Conservation (phyloP, 495 filamentous ascomycete species). For the Cryomyces minteri region DNA sequence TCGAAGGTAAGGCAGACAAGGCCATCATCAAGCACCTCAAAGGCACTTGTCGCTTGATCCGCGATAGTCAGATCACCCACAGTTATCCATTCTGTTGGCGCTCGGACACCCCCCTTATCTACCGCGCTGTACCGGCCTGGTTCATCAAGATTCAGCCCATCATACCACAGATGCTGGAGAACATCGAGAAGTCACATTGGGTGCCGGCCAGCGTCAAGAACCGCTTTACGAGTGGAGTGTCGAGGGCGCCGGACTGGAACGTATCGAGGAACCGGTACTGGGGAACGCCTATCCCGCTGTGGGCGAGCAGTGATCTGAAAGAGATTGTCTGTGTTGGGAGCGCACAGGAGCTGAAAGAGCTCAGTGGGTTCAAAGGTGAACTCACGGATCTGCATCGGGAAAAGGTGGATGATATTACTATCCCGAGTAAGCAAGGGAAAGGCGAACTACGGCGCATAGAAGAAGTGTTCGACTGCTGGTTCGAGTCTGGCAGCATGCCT, state of each 20-base stretch:
- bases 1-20: constrained; percentile 49
- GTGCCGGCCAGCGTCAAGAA: constrained; percentile 88
- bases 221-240: constrained; percentile 72
- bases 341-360: constrained; percentile 63
- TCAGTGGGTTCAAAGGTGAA: constrained; percentile 73
- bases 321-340: constrained; percentile 82
- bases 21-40: constrained; percentile 86
- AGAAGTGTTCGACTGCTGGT: constrained; percentile 98
- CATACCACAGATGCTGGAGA: constrained; percentile 76
- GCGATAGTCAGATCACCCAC: constrained; percentile 82
- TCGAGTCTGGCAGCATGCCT: constrained; percentile 87
- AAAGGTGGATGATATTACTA: constrained; percentile 91
- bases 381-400: constrained; percentile 87
- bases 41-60: constrained; percentile 58
- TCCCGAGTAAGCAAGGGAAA: constrained; percentile 81
- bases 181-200: constrained; percentile 87
- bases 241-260: constrained; percentile 94
- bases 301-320: constrained; percentile 75
- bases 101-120: constrained; percentile 88
- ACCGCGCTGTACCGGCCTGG: constrained; percentile 87
- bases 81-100: constrained; percentile 93
- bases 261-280: constrained; percentile 91
- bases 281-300: constrained; percentile 88
- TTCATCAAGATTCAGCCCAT: constrained; percentile 77
- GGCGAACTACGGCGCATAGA: constrained; percentile 62